Evolutionary conservation across 352 stramenopile genomes (phyloP), one percentile per base, ranked within the genome.

Genomic region (Peronospora tabacina): DNA sequence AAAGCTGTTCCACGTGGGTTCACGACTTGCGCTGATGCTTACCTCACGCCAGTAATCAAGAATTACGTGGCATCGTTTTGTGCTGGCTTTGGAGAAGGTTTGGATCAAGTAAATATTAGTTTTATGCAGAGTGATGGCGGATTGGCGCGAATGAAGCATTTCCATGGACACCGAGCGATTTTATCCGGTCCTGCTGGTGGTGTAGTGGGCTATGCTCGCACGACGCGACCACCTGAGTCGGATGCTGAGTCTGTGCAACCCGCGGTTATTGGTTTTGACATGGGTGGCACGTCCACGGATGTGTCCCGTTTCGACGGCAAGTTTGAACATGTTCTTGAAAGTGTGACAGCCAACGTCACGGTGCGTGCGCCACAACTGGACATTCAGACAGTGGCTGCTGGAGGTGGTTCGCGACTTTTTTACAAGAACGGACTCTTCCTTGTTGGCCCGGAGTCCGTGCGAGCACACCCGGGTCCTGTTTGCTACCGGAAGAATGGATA

Each of bases 121-220:
- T 97, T 99, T 53, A 99, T 99, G 97, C 97, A 99, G 63, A 98
- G 86, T 34, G 96, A 99, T 70, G 97, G 97, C 24, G 97, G 97
- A 16, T 68, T 99, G 40, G 97, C 95, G 7, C 87, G 89, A 4
- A 96, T 98, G 61, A 88, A 95, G 49, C 72, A 85, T 35, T 98
- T 98, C 56, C 80, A 92, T 52, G 92, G 92, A 39, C 88, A 97
- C 44, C 80, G 83, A 1, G 90, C 90, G 5, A 97, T 98, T 44
- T 74, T 98, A 0, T 98, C 92, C 0, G 94, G 94, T 8, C 94
- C 94, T 32, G 94, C 94, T 5, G 94, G 90, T 37, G 94, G 94
- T 51, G 91, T 98, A 19, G 92, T 98, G n/a, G 96, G 96, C 22
- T 99, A 99, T 63, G 96, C 95, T 7, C 93, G 96, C 44, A 98